These are phyloP conservation scores for Carallia pectinifolia DNA, from an alignment of 345 rosid genomes.

Conservation along the genomic window DNA sequence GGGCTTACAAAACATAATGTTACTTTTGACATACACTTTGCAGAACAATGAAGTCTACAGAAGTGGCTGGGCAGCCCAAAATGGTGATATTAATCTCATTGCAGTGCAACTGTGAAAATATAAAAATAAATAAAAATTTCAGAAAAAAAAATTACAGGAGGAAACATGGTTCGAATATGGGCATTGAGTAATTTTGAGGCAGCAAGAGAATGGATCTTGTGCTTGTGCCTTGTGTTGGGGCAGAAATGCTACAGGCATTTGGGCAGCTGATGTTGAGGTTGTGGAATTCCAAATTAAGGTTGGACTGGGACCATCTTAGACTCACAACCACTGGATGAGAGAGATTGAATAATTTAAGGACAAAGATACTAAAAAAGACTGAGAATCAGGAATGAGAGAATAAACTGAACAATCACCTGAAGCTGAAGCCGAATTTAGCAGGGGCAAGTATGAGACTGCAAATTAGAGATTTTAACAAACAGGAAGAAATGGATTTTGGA, in stretches of 20 bases:
- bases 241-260: slow-evolving; percentile 31
- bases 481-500: slow-evolving; percentile 4
- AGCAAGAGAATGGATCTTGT: slow-evolving; percentile 67
- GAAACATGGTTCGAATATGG: background rate
- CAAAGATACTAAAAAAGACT: background rate
- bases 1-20: background rate
- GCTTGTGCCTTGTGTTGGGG: slow-evolving; percentile 55
- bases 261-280: slow-evolving; percentile 24
- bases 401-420: background rate
- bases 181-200: slow-evolving; percentile 32
- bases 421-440: slow-evolving; percentile 2
- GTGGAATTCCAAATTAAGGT: too few species aligned
- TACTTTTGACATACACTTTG: background rate
- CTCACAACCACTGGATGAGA: slow-evolving; percentile 28
- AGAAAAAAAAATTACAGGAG: background rate
- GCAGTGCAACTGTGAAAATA: background rate
- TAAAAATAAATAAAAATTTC: background rate
- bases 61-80: too few species aligned
- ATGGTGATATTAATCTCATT: background rate
- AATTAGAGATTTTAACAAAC: slow-evolving; percentile 3
- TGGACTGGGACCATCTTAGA: slow-evolving; percentile 31
- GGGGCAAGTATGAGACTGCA: slow-evolving; percentile 67
- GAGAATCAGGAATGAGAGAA: background rate
- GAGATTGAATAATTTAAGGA: slow-evolving; percentile 14
- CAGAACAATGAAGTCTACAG: too few species aligned